Base-by-base conservation (phyloP, 371 early-diverging fungal species). In the Caulochytrium protostelioides region DNA sequence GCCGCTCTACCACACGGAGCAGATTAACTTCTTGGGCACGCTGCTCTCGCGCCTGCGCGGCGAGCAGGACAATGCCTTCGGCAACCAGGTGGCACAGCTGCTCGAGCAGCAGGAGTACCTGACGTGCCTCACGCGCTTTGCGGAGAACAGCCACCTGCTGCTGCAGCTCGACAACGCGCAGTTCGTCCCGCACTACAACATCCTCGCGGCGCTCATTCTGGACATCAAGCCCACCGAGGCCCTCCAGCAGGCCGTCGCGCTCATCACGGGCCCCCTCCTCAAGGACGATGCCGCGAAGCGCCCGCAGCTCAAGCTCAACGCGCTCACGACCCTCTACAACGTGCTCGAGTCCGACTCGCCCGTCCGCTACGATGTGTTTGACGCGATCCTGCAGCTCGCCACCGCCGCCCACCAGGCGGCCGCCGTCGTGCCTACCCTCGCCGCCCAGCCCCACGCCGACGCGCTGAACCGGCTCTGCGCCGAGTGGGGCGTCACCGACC, bases 251-350 rank as follows among this genome's bases (percentile, higher is more conserved):
- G 50, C 70, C 22, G 59, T 68, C 32, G 51, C 58, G 42, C 37
- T 43, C n/a, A 56, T 74, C 43, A 54, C 66, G 28, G 44, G 55
- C 7, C 57, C 65, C 15, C 52, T 74, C 34, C 62, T 68, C 22
- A 47, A 60, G 18, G 57, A 57, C 23, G 27, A 23, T 24, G 46
- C 34, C 48, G 54, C 35, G 58, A 57, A 46, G 57, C 62, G 46
- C 56, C 52, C 33, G 50, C 55, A 43, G 49, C 59, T 36, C 32
- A 72, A 68, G 47, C 59, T 74, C 43, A 69, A 67, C 54, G 63
- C 73, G 71, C 67, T 85, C 28, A 70, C 74, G 39, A 84, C 79
- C 58, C 56, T 84, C 39, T 82, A 74, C 66, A 80, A 76, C 52
- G 64, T 65, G 33, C 59, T 79, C 37, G 74, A 68, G 21, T 47